Evolutionary conservation across 345 rosid species (phyloP), one percentile per base, ranked within the genome.

Genomic region (Camelina laxa): DNA sequence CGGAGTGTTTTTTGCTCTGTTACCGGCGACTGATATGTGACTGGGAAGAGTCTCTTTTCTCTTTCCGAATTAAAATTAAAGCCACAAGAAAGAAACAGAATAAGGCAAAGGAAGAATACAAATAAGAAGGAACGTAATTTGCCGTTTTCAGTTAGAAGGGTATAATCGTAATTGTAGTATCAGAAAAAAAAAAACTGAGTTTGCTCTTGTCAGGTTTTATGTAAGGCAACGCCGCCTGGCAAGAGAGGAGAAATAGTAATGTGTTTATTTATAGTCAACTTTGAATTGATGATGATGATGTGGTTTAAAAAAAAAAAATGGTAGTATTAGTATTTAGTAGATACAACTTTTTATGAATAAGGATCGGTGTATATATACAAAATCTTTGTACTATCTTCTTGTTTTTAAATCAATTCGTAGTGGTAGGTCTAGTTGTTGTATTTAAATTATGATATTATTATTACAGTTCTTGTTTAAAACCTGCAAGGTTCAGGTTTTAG

Each of bases 201-300:
- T 41, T 75, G 55, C 72, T 16, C 66, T 60, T 72, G 83, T 76
- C 85, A 82, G 87, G 45, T 5, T 82, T 57, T 57, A 56, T 41
- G 76, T 78, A 66, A 7, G 83, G 62, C 74, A 67, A 58, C 72
- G 84, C 79, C 83, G 84, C 83, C 80, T 78, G 69, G 80, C 80
- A 75, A 71, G 65, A 64, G 67, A 24, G 49, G 9, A 35, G 64
- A 36, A 70, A 53, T 36, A 35, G 71, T 70, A 22, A 62, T 36
- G 66, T 68, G 63, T 15, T 15, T 56, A 64, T 77, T 77, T 77
- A 70, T 77, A 77, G 67, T 57, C 72, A 57, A 65, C 67, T 63
- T 76, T 14, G 57, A 9, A 56, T 70, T 56, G 22, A 64, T 70
- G 27, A 55, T 38, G 42, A 33, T 33, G 36, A 33, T 33, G 36